These are phyloP conservation scores for Phytophthora syringae DNA, from an alignment of 352 stramenopile species.

Conservation along the genomic window DNA sequence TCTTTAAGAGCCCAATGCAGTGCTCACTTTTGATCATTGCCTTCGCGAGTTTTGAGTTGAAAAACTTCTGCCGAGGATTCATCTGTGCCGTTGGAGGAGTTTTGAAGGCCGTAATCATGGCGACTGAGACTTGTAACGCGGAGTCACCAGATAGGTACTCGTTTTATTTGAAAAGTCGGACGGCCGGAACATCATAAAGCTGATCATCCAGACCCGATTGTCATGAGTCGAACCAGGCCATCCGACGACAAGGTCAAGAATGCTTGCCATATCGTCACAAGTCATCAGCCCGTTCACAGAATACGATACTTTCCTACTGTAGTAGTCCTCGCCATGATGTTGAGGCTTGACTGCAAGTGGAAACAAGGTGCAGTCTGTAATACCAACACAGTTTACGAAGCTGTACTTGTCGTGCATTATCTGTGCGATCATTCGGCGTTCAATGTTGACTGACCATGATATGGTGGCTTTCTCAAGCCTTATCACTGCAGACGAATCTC, in stretches of 20 bases:
- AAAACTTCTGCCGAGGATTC: neutral
- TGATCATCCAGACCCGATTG: neutral
- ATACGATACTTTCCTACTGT: neutral
- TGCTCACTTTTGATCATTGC: conserved; percentile 24
- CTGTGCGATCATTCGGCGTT: no score
- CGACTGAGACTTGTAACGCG: neutral
- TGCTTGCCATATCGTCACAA: neutral
- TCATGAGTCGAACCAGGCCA: neutral
- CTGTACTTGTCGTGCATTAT: no score
- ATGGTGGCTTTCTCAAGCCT: no score
- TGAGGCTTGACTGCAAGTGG: neutral
- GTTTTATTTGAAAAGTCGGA: neutral
- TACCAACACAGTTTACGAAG: neutral
- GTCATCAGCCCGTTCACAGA: neutral
- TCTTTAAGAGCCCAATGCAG: no score
- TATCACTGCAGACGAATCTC: no score
- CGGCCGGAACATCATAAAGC: neutral
- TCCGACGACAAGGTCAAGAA: neutral
- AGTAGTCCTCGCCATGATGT: neutral
- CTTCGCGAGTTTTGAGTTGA: neutral
- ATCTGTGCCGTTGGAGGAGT: neutral
- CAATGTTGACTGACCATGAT: no score
- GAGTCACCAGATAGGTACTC: neutral
- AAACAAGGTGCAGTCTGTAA: neutral
- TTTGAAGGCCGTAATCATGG: neutral